Base-by-base conservation (phyloP, 1,139 yeast species). In the Saccharomycopsis hybrid region DNA sequence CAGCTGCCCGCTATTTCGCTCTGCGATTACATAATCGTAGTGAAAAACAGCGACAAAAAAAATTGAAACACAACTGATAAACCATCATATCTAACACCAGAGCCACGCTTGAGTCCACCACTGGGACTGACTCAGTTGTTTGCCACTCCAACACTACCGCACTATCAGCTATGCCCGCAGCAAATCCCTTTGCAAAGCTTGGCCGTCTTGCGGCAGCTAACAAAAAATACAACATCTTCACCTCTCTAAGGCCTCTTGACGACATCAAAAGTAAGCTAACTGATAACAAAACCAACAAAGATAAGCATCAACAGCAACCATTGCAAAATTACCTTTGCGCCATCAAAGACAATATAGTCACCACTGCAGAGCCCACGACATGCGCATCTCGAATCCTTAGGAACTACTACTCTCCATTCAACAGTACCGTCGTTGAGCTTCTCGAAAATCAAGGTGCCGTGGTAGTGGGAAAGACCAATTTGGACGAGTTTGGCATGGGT, bases 401-500 rank as follows among this genome's bases (percentile, higher is more conserved):
- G 3, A 70, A 69, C 40, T 92, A 85, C 61, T 61, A 60, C 7
- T 81, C 95, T 36, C 97, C 97, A 0, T 89, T 77, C 61, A 80
- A 85, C 56, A 87, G 97, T 4, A 87, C 97, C 0, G 85, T 83
- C 1, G 78, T 80, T 0, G 57, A 64, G 1, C 68, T 81, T 5
- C 65, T 92, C n/a, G 63, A 71, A 13, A 87, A 89, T 0, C 37
- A 39, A 4, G 59, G 62, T 2, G 73, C 75, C 28, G 59, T 65
- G 0, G 62, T 82, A n/a, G 67, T 81, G 0, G 97, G 96, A 0
- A 92, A 90, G 65, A 76, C 95, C n/a, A 92, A 92, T 59, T 71
- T 94, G 77, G 99, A 94, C 67, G 97, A 94, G 66, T 94, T 92
- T 68, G 98, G 95, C 1, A 94, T 94, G 98, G 99, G 98, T 2